These are phyloP conservation scores for Ramaria rubella DNA, from an alignment of 768 basidiomycete genomes.

Conservation along the genomic window DNA sequence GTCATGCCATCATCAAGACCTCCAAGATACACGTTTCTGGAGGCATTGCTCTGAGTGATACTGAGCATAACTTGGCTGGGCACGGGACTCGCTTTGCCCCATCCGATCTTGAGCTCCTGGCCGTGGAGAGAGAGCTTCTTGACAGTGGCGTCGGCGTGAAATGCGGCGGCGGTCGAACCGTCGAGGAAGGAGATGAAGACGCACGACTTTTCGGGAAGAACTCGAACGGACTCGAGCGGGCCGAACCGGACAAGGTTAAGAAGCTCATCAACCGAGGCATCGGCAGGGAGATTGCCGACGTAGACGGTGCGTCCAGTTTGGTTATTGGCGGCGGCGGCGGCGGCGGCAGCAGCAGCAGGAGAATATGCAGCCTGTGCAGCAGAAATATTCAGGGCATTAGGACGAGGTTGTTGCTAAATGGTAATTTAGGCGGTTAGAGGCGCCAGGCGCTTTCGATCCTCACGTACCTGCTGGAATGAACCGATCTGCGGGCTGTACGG, in stretches of 20 bases:
- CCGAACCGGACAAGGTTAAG: slow-evolving; percentile 98
- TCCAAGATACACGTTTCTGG: slow-evolving; percentile 93
- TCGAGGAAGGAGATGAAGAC: slow-evolving; percentile 99
- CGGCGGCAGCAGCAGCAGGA: slow-evolving; percentile 69
- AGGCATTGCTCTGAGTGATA: slow-evolving; percentile 88
- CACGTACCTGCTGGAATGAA: slow-evolving; percentile 57
- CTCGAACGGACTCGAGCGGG: slow-evolving; percentile 89
- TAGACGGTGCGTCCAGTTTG: slow-evolving; percentile 86
- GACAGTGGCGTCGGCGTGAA: slow-evolving; percentile 94
- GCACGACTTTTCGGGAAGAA: slow-evolving; percentile 94
- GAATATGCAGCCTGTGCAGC: slow-evolving; percentile 69
- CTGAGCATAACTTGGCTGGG: slow-evolving; percentile 81
- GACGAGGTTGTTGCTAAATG: slow-evolving; percentile 54
- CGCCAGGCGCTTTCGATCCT: neutral
- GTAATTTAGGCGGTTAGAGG: slow-evolving; percentile 24
- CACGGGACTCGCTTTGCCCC: slow-evolving; percentile 92
- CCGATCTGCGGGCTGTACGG: slow-evolving; percentile 67
- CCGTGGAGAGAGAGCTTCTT: slow-evolving; percentile 91
- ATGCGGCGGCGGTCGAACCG: slow-evolving; percentile 85
- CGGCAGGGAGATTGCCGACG: slow-evolving; percentile 91
- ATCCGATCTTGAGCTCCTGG: slow-evolving; percentile 97
- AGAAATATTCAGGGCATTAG: slow-evolving; percentile 61
- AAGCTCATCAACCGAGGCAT: slow-evolving; percentile 95
- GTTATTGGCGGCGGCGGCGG: slow-evolving; percentile 54
- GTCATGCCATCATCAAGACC: slow-evolving; percentile 86